Evolutionary conservation across 83 land plant species (phyloP).

Genomic region (Picea engelmannii): DNA sequence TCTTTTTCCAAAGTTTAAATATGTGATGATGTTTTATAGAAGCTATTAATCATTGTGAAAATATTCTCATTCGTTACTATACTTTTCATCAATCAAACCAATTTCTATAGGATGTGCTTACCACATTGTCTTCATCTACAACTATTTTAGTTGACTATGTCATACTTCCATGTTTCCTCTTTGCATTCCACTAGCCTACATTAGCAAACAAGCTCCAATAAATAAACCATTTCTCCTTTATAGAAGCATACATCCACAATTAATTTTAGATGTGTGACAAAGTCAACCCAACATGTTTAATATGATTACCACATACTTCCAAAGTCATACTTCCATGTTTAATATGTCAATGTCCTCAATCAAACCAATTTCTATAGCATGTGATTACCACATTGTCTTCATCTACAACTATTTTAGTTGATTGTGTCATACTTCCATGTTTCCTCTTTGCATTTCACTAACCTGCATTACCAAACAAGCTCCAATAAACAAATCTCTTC

Average conservation of each 20-base stretch:
- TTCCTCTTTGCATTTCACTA: neutral
- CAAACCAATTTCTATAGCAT: neutral
- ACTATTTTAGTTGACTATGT: neutral
- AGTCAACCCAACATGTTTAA: too few relatives aligned
- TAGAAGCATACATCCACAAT: too few relatives aligned
- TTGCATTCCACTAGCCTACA: neutral
- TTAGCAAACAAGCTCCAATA: too few relatives aligned
- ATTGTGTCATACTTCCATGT: neutral
- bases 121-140: neutral
- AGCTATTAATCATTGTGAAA: constrained; percentile 26
- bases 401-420: neutral
- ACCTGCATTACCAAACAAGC: neutral
- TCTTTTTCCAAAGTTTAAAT: constrained; percentile 25
- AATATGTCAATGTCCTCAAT: neutral
- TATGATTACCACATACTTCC: too few relatives aligned
- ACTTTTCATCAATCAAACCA: neutral
- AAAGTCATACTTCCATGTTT: too few relatives aligned
- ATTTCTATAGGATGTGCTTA: neutral
- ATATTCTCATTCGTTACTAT: constrained; percentile 23
- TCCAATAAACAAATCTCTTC: too few relatives aligned
- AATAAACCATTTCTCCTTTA: too few relatives aligned
- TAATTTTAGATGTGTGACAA: too few relatives aligned
- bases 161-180: neutral
- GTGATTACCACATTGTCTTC: neutral
- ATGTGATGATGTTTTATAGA: constrained; percentile 6